Base-by-base conservation (phyloP, 805 yeast genomes). In the Diddensiella transvaalensis region DNA sequence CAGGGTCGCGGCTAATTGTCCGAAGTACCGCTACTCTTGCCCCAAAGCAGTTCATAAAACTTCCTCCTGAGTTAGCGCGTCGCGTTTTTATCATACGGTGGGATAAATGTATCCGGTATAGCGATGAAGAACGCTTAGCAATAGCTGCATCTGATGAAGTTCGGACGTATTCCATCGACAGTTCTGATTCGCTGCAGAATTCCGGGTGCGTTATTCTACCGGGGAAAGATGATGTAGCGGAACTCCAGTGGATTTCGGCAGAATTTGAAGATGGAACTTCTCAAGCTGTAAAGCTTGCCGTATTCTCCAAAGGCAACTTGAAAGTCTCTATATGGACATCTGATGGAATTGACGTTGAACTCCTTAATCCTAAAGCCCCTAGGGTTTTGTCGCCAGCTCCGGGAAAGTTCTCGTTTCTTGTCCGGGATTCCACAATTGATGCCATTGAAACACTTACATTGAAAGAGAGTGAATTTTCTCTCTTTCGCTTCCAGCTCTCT, bases 71-170 rank as follows among this genome's bases (percentile, higher is more conserved):
- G 19, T 52, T 55, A 30, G 56, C 50, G 18, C 40, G 47, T 5
- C 13, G 36, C 4, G 37, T 49, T 3, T 17, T 30, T n/a, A 19
- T 17, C 24, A 32, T 57, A 8, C 19, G 40, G 23, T 57, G 60
- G 60, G 60, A 57, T 44, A 19, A 40, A 2, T 43, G 46, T 23
- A n/a, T 42, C 5, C 5, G 15, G 3, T 46, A 33, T 11, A 33
- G 42, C 24, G 36, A 32, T 2, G 60, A 57, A 40, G 51, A 52
- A 26, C 36, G 60, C 10, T 46, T 57, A 37, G 58, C 58, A 3
- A 46, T 55, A 13, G 55, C 49, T 15, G 22, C 44, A 19, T 11
- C 18, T 11, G 48, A 48, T 18, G 56, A 48, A 19, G 40, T 55
- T 3, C 39, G 52, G 22, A 48, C 47, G 3, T 57, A 38, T 33